These are phyloP conservation scores for Carex parvula DNA, from an alignment of 176 grass and related monocot species.

Conservation along the genomic window DNA sequence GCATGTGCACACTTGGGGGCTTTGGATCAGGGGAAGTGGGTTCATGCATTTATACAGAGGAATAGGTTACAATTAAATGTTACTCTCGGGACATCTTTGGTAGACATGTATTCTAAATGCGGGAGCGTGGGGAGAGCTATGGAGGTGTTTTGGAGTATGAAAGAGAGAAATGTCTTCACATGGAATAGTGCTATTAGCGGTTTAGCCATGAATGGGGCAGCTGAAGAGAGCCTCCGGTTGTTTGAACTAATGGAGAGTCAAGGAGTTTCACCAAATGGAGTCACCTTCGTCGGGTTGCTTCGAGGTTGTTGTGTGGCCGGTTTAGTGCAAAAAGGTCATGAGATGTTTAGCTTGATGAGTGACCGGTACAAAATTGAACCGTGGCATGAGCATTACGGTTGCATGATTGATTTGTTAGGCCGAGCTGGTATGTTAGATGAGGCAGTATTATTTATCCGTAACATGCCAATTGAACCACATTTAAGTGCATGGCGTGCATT, in stretches of 20 bases:
- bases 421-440: slow-evolving; percentile 61
- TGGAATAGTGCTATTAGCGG: slow-evolving; percentile 60
- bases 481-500: slow-evolving; percentile 68
- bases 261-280: slow-evolving; percentile 43
- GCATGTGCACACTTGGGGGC: slow-evolving; percentile 55
- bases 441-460: slow-evolving; percentile 45
- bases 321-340: slow-evolving; percentile 50
- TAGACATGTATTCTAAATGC: slow-evolving; percentile 90
- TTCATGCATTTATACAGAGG: slow-evolving; percentile 31
- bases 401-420: slow-evolving; percentile 75
- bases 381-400: slow-evolving; percentile 64
- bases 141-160: slow-evolving; percentile 65
- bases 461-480: slow-evolving; percentile 63
- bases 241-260: slow-evolving; percentile 50
- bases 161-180: slow-evolving; percentile 64
- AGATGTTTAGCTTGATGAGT: slow-evolving; percentile 56
- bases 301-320: slow-evolving; percentile 59
- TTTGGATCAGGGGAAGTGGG: slow-evolving; percentile 63
- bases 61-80: slow-evolving; percentile 43
- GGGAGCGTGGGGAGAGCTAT: slow-evolving; percentile 35
- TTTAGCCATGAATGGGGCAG: slow-evolving; percentile 58
- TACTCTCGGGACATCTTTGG: slow-evolving; percentile 53
- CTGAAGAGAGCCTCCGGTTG: slow-evolving; percentile 47
- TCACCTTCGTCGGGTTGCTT: slow-evolving; percentile 68
- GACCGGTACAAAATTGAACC: slow-evolving; percentile 41